phyloP scores from a whole-genome alignment of 305 asterid species.

The Rubia occidens region DNA sequence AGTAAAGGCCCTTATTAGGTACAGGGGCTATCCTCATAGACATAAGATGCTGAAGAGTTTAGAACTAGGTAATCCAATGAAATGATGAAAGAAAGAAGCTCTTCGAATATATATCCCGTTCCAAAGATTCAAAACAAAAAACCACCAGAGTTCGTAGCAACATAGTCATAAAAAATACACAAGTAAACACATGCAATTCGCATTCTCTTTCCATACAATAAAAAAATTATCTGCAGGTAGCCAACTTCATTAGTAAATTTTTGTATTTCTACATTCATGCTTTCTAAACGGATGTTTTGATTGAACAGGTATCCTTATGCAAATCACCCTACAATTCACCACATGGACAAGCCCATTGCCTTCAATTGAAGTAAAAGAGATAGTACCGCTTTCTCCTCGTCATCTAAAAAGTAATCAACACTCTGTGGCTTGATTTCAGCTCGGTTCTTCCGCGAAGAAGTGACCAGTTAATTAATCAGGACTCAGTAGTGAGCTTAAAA shows the following conservation, averaged over 20 bases:
- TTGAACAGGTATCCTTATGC: not conserved
- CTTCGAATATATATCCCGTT: not conserved
- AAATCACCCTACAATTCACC: not conserved
- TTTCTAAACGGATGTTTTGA: not conserved
- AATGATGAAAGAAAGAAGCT: slow-evolving; percentile 1
- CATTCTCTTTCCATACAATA: not conserved
- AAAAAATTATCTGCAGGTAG: not conserved
- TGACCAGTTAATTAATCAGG: slow-evolving; percentile 13
- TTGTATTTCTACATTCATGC: not conserved
- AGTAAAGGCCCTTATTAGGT: not conserved
- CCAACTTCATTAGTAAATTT: not conserved
- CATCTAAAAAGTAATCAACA: slow-evolving; percentile 71
- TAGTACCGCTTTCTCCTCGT: slow-evolving; percentile 78
- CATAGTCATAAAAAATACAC: not conserved
- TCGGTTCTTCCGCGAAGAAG: slow-evolving; percentile 80
- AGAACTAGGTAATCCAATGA: not conserved
- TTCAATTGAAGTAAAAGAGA: not conserved
- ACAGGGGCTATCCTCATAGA: not conserved
- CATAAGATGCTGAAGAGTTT: not conserved
- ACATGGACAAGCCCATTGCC: not conserved
- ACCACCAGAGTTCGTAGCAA: not conserved
- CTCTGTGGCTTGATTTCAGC: slow-evolving; percentile 63
- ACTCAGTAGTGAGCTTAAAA: not conserved
- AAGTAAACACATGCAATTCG: not conserved
- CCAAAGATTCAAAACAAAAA: not conserved